Evolutionary conservation across 2,329 filamentous ascomycete genomes (phyloP), one percentile per base, ranked within the genome.

Genomic region (Fusarium pseudocircinatum): DNA sequence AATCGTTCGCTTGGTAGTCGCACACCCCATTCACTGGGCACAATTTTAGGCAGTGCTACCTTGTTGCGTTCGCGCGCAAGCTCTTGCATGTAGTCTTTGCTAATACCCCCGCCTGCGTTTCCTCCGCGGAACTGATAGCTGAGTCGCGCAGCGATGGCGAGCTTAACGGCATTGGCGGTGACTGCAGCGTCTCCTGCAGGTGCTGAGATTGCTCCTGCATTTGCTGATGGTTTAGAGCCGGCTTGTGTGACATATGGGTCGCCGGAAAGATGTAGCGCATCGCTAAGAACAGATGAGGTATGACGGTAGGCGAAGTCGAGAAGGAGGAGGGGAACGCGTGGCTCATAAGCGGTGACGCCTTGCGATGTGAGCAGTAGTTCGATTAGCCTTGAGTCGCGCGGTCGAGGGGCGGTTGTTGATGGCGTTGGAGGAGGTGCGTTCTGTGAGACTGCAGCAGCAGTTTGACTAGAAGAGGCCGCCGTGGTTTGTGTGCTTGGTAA

Each of bases 231-330:
- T 72, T 86, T 85, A 10, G 85, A 79, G 62, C 88, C 88, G 5
- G 88, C 88, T 63, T 89, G 87, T 12, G 86, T 83, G 26, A 89
- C 85, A 83, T 93, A 93, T 13, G 92, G 92, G 80, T 94, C 92
- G 12, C 89, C 87, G 11, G 88, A 87, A 32, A 94, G 88, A 78
- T 93, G 91, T 22, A 94, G 83, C 12, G 90, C 91, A 83, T 95
- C 93, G 74, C 85, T 90, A 26, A 95, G 89, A 40, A 95, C 87
- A 64, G 89, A 88, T 3, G 90, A 90, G 15, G 92, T 94, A 86
- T 95, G 93, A 42, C 94, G 91, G 87, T 96, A 96, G 54, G 94
- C 93, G 79, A 96, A 96, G 84, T 96, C 94, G 80, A 96, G 91
- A 54, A 96, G 90, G 66, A 95, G 90, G 2, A 96, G 88, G 1